A percentile compares a stretch with the other conserved stretches of the same genome.
Evolutionary conservation across 306 rosid genomes (phyloP).

Genomic region (Senna tora): DNA sequence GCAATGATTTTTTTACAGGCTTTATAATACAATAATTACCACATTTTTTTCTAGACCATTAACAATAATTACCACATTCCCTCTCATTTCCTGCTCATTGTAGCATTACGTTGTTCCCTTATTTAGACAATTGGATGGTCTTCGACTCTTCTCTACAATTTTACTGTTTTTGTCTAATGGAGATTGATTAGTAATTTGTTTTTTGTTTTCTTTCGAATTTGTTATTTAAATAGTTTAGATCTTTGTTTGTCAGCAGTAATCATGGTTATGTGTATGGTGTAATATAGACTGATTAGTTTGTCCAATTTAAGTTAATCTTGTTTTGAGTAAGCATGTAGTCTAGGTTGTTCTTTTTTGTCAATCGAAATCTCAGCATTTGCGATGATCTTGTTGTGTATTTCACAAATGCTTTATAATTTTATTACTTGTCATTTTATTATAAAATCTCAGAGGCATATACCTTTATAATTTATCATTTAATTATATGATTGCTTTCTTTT

Average conservation of each 20-base stretch:
- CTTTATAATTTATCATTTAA: neutral
- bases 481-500: neutral
- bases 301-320: neutral
- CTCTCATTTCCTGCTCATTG: neutral
- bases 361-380: neutral
- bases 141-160: neutral
- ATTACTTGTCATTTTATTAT: conserved; percentile 2
- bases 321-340: neutral
- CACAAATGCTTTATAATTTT: neutral
- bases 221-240: neutral
- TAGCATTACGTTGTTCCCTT: neutral
- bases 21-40: neutral
- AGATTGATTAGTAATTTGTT: neutral
- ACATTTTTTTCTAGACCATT: no score
- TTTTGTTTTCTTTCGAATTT: no score
- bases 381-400: neutral
- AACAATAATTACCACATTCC: neutral
- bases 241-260: neutral
- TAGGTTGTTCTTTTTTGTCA: neutral
- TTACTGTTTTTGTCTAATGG: neutral
- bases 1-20: neutral
- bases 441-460: neutral
- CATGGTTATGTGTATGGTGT: neutral
- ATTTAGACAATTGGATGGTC: neutral
- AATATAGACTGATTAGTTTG: neutral